Evolutionary conservation across 805 yeast species (phyloP), one percentile per base, ranked within the genome.

Genomic region (Metschnikowia drakensbergensis): DNA sequence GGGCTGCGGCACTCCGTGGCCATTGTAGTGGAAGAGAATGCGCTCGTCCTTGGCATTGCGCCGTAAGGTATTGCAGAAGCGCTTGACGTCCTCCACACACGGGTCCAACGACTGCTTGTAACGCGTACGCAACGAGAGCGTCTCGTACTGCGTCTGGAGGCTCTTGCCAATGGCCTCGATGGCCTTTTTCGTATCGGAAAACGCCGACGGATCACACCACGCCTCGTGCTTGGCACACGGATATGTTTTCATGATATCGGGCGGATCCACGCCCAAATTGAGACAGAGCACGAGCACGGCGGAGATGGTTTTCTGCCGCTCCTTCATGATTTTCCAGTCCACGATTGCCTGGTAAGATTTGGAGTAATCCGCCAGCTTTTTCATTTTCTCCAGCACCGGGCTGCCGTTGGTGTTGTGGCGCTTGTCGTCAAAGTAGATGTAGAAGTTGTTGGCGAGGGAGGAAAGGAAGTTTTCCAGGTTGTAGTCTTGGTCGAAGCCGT

Each of bases 1-100:
- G 0, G 99, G 98, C 59, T 89, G 89, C 0, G 99, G 99, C 1
- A 94, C 99, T 25, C 99, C 99, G 63, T 94, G 99, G 5, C 99
- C 99, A 59, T 94, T 94, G 65, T 94, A 94, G 64, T 94, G 98
- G 65, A 94, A 92, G 46, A 94, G 65, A 7, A 92, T 86, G 51
- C 99, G 76, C 63, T 92, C 98, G 53, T 92, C 97, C 61, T 91
- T 88, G 2, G 97, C 96, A 49, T 86, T 86, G 48, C 97, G 76
- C 56, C 99, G 75, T 51, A 94, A 70, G 0, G 95, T 86, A 56
- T 88, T 86, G 64, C 97, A 91, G 57, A 91, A 86, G 42, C 97
- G 75, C 62, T 92, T 92, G 35, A 90, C 85, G 61, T 94, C 99
- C 62, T 94, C 99, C 22, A 91, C 97, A 47, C 91, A 87, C 1